Conservation (phyloP, 2,329 filamentous ascomycete genomes). For the Cordyceps javanica region DNA sequence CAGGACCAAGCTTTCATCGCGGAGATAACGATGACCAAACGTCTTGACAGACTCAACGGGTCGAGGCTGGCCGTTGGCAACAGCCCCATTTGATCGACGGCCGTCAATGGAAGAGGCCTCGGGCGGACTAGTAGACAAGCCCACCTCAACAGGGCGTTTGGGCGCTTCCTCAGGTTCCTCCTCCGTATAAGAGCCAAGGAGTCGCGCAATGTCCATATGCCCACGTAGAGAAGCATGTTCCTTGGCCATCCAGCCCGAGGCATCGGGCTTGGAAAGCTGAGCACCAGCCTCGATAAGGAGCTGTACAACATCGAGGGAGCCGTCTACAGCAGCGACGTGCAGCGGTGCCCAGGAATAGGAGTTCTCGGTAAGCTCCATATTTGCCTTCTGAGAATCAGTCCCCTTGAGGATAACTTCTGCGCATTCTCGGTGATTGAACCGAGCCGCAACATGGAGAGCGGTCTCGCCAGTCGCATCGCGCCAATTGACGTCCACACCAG, state of each 20-base stretch:
- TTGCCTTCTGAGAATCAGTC: slow-evolving; percentile 61
- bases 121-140: slow-evolving; percentile 22
- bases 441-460: slow-evolving; percentile 83
- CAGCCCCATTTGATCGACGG: slow-evolving; percentile 43
- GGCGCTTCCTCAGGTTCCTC: slow-evolving; percentile 24
- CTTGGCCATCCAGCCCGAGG: slow-evolving; percentile 87
- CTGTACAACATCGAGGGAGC: slow-evolving; percentile 67
- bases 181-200: slow-evolving; percentile 50
- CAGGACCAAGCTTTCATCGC: slow-evolving; percentile 78
- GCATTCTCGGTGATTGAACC: slow-evolving; percentile 79
- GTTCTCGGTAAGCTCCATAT: slow-evolving; percentile 73
- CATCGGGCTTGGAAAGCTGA: slow-evolving; percentile 67
- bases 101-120: slow-evolving; percentile 57
- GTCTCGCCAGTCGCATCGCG: slow-evolving; percentile 87
- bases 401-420: slow-evolving; percentile 69
- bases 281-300: slow-evolving; percentile 74
- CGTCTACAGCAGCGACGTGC: slow-evolving; percentile 87
- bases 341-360: slow-evolving; percentile 94
- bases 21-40: slow-evolving; percentile 93
- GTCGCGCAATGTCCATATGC: slow-evolving; percentile 72
- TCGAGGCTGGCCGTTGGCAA: slow-evolving; percentile 40
- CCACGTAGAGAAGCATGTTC: slow-evolving; percentile 90
- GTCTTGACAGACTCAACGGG: slow-evolving; percentile 78
- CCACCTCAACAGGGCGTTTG: slow-evolving; percentile 20
- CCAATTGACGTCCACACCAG: slow-evolving; percentile 89